Percentiles rank a stretch among this genome's conserved stretches.
phyloP scores from a whole-genome alignment of 371 early-diverging fungal genomes.

The Lichtheimia ornata region DNA sequence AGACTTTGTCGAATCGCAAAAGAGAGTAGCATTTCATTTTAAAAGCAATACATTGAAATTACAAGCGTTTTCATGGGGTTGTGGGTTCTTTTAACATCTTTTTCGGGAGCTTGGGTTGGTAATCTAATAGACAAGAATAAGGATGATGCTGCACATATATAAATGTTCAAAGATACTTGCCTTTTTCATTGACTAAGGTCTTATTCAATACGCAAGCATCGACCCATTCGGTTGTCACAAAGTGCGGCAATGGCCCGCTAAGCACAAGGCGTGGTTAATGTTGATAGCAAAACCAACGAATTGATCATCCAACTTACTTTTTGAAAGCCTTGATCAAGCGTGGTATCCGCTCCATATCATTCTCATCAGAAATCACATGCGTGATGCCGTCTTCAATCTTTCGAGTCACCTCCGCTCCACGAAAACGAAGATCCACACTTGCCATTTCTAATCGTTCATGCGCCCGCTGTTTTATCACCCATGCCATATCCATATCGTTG shows the following conservation, averaged over 20 bases:
- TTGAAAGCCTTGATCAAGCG: slow-evolving; percentile 18
- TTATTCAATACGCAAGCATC: slow-evolving; percentile 17
- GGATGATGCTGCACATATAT: neutral
- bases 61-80: neutral
- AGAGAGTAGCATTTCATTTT: slow-evolving; percentile 1
- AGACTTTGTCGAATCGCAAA: slow-evolving; percentile 45
- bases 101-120: slow-evolving; percentile 14
- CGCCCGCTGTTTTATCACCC: slow-evolving; percentile 19
- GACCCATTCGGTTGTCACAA: slow-evolving; percentile 25
- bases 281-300: neutral
- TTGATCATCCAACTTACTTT: slow-evolving; percentile 7
- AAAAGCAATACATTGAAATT: neutral
- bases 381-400: slow-evolving; percentile 26
- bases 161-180: slow-evolving; percentile 10
- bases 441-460: slow-evolving; percentile 24
- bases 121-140: slow-evolving; percentile 3
- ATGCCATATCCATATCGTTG: slow-evolving; percentile 12
- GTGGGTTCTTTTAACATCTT: neutral
- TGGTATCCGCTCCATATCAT: slow-evolving; percentile 18
- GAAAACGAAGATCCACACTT: slow-evolving; percentile 19
- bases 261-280: neutral
- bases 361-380: slow-evolving; percentile 32
- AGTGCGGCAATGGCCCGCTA: slow-evolving; percentile 14
- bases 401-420: slow-evolving; percentile 19
- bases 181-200: slow-evolving; percentile 20